Evolutionary conservation across 306 rosid species (phyloP), one percentile per base, ranked within the genome.

Genomic region (Acacia melanoxylon): DNA sequence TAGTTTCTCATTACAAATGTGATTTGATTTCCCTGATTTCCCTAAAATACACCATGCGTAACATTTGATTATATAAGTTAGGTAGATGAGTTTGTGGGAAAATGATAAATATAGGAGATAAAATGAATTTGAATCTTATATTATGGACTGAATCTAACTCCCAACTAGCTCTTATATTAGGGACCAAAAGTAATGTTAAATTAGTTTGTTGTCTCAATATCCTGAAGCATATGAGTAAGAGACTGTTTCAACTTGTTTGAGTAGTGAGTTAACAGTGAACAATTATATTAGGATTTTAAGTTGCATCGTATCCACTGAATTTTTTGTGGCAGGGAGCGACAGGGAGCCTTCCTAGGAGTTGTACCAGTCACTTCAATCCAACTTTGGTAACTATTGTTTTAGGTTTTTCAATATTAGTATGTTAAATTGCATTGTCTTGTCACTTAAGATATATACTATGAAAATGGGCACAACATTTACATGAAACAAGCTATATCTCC

Each of bases 331-430:
- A 90, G 93, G 89, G 72, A 58, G 82, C 88, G 37, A 72, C 79
- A 74, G 88, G 80, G 76, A 84, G 76, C 84, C 87, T 90, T 44
- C 91, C 93, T n/a, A 70, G 44, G 42, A 85, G 87, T 35, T 90
- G 93, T 76, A 78, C 75, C 51, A 72, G 76, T 80, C 86, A 74
- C 70, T 65, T 84, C 70, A 86, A 88, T 81, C 91, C 93, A 63
- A 83, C 87, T 63, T 78, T 68, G 84, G 91, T 90, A 78, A 83
- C 51, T 61, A 19, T 72, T 44, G 14, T 68, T n/a, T 65, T 35
- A 48, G 79, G 49, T 51, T 35, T 25, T 74, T 61, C 46, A 16
- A 17, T 58, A 72, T 72, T 17, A 33, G 29, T 15, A 48, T 29
- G 49, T 25, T 3, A 15, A 22, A 12, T 48, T 10, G 29, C 63